Conservation (phyloP, 495 filamentous ascomycete species). For the Annulohypoxylon moriforme region DNA sequence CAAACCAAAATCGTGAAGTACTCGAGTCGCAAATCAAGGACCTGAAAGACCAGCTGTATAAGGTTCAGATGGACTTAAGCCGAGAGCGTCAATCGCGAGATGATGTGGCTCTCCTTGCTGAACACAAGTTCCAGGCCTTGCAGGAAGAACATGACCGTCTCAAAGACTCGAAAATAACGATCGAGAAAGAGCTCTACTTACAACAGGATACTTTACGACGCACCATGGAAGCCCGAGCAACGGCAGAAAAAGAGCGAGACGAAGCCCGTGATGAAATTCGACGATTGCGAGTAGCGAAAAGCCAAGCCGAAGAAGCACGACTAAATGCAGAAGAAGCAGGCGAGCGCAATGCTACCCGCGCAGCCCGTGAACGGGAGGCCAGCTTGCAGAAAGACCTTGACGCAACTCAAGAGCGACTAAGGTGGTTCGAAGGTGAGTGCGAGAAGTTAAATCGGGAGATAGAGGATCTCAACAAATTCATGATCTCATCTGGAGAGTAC, state of each 20-base stretch:
- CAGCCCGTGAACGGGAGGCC: constrained; percentile 84
- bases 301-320: constrained; percentile 84
- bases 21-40: constrained; percentile 89
- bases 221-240: constrained; percentile 80
- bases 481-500: constrained; percentile 88
- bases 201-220: constrained; percentile 94
- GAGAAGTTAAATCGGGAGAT: constrained; percentile 77
- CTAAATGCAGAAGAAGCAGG: constrained; percentile 81
- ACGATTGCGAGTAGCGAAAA: constrained; percentile 82
- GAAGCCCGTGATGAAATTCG: constrained; percentile 88
- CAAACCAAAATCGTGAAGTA: constrained; percentile 83
- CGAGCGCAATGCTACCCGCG: constrained; percentile 80
- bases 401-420: constrained; percentile 72
- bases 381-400: constrained; percentile 83
- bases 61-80: constrained; percentile 88
- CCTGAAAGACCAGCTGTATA: constrained; percentile 84
- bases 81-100: constrained; percentile 95
- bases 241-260: constrained; percentile 87
- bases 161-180: constrained; percentile 94
- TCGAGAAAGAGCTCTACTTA: constrained; percentile 98
- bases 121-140: constrained; percentile 85
- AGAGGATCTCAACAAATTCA: constrained; percentile 82
- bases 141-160: constrained; percentile 87
- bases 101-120: constrained; percentile 90
- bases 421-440: constrained; percentile 80